Conservation (phyloP, 1,284 basidiomycete genomes). For the Malassezia yamatoensis region DNA sequence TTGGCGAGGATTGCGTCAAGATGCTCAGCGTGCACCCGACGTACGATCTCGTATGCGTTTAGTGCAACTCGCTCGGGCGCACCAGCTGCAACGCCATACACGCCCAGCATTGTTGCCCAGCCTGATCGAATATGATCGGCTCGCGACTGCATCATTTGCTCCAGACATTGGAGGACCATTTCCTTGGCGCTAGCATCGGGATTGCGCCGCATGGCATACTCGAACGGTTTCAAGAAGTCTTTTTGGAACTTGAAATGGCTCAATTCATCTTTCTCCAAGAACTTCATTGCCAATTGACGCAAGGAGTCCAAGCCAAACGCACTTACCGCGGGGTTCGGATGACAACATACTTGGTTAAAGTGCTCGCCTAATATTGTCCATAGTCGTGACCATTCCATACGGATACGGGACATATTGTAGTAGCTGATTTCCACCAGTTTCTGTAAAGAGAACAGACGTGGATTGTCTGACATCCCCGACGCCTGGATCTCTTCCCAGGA, state of each 20-base stretch:
- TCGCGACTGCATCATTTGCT: constrained; percentile 96
- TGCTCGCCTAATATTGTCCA: constrained; percentile 98
- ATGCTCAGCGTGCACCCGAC: constrained; percentile 77
- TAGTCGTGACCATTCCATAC: constrained; percentile 94
- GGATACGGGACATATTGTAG: constrained; percentile 98
- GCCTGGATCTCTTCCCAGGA: constrained; percentile 99
- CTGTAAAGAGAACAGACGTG: constrained; percentile 90
- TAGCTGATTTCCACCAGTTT: constrained; percentile 99
- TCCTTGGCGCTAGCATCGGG: constrained; percentile 88
- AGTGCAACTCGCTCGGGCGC: constrained; percentile 85
- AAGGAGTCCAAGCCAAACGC: constrained; percentile 95
- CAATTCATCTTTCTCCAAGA: constrained; percentile 95
- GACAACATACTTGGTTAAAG: constrained; percentile 98
- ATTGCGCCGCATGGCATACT: constrained; percentile 95
- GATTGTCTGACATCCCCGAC: constrained; percentile 74
- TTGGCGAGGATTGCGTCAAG: constrained; percentile 81
- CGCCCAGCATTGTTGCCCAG: constrained; percentile 98
- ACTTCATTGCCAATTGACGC: constrained; percentile 95
- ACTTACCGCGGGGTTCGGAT: constrained; percentile 90
- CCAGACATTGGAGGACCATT: constrained; percentile 94
- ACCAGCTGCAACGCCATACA: constrained; percentile 89
- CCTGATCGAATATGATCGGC: constrained; percentile 93
- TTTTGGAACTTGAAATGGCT: constrained; percentile 99
- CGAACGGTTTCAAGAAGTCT: constrained; percentile 95
- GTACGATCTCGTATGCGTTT: constrained; percentile 93